Evolutionary conservation across 2,329 filamentous ascomycete species (phyloP).

Genomic region (Fusarium succisae): DNA sequence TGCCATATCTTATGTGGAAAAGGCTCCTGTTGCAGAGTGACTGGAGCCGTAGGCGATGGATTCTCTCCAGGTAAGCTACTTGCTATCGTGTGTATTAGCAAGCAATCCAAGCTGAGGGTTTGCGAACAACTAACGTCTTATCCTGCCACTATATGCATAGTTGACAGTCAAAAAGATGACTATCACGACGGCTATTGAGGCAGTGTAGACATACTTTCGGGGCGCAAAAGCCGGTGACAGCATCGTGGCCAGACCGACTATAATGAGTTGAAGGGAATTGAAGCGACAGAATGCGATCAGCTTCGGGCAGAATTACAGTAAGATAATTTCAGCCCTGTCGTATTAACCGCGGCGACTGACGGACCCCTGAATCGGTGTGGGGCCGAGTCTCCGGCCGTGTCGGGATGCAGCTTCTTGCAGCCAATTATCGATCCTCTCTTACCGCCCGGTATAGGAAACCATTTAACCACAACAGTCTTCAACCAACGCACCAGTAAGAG

Average conservation of each 20-base stretch:
- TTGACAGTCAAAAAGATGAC: constrained; percentile 7
- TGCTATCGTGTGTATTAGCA: constrained; percentile 6
- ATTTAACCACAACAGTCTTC: neutral
- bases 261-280: neutral
- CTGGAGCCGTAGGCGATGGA: neutral
- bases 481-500: neutral
- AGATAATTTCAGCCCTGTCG: neutral
- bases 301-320: neutral
- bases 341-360: neutral
- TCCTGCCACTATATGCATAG: constrained; percentile 14
- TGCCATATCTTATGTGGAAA: constrained; percentile 46
- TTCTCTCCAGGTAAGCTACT: neutral
- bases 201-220: constrained; percentile 3
- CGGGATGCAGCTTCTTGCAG: neutral
- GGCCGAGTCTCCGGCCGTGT: neutral
- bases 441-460: neutral
- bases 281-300: neutral
- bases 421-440: neutral
- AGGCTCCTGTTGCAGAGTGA: neutral
- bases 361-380: neutral
- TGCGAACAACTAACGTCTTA: constrained; percentile 4
- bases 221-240: neutral
- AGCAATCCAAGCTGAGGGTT: neutral
- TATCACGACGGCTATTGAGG: constrained; percentile 1
- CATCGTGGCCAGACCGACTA: neutral